Evolutionary conservation across 768 basidiomycete species (phyloP).

Genomic region (Termitomyces bulborhizus): DNA sequence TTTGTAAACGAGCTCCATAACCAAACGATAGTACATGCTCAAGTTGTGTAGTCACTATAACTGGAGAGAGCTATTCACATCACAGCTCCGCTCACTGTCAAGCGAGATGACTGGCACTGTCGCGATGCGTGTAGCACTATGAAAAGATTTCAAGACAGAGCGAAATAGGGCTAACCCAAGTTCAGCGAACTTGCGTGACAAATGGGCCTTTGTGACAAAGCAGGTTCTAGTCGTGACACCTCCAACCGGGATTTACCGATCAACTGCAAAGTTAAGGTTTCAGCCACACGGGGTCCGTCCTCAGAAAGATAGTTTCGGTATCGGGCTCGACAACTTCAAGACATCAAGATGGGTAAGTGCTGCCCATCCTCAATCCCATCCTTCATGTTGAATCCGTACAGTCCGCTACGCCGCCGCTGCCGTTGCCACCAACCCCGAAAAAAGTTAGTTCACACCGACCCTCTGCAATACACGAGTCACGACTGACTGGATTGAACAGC

Average conservation of each 20-base stretch:
- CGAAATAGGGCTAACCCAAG: no score
- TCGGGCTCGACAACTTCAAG: conserved; percentile 44
- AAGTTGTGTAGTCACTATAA: neutral
- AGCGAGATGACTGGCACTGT: no score
- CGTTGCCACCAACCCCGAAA: conserved; percentile 89
- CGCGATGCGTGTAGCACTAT: no score
- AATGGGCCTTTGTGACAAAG: no score
- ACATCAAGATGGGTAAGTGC: conserved; percentile 62
- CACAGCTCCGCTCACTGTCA: no score
- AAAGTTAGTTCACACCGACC: conserved; percentile 52
- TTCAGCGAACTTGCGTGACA: no score
- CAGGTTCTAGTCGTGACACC: no score
- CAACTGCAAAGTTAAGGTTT: conserved; percentile 40
- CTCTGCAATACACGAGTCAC: neutral
- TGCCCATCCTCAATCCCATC: conserved; percentile 14
- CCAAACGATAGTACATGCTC: no score
- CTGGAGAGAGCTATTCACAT: no score
- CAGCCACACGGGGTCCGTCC: conserved; percentile 29
- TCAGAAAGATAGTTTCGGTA: conserved; percentile 19
- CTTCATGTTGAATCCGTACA: conserved; percentile 26
- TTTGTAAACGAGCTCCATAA: no score
- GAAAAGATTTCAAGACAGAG: no score
- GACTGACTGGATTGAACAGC: conserved; percentile 42
- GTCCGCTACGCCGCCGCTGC: conserved; percentile 93
- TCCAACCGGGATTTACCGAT: conserved; percentile 14